These are phyloP conservation scores for Colletotrichum trifolii DNA, from an alignment of 2,329 filamentous ascomycete species.

Conservation along the genomic window DNA sequence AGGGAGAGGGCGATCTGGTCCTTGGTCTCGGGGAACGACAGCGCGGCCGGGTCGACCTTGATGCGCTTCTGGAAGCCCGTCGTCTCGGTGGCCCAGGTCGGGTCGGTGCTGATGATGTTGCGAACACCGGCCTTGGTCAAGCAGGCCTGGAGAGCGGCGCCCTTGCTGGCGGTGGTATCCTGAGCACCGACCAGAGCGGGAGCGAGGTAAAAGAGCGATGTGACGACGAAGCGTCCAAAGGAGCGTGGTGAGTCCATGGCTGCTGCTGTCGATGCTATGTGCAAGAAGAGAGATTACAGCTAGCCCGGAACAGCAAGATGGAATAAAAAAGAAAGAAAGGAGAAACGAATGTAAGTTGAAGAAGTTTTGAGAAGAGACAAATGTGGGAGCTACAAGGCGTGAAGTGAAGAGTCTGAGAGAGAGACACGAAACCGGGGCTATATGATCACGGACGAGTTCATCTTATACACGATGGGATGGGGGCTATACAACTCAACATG, in stretches of 20 bases:
- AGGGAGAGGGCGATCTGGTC: slow-evolving; percentile 35
- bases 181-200: slow-evolving; percentile 31
- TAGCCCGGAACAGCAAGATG: slow-evolving; percentile 17
- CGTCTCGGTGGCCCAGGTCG: slow-evolving; percentile 29
- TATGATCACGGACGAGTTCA: slow-evolving; percentile 14
- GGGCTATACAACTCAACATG: not conserved
- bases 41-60: slow-evolving; percentile 34
- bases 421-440: not conserved
- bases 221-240: slow-evolving; percentile 35
- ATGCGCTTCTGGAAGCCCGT: slow-evolving; percentile 36
- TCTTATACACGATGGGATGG: slow-evolving; percentile 25
- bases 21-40: slow-evolving; percentile 35
- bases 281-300: slow-evolving; percentile 5
- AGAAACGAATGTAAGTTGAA: not conserved
- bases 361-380: not conserved
- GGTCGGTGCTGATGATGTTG: slow-evolving; percentile 34
- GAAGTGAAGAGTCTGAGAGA: not conserved
- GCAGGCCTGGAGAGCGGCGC: slow-evolving; percentile 32
- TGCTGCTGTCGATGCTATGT: not conserved
- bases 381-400: slow-evolving; percentile 8
- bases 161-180: slow-evolving; percentile 19
- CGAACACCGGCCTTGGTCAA: slow-evolving; percentile 33
- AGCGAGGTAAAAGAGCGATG: slow-evolving; percentile 31
- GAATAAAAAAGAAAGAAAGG: not conserved
- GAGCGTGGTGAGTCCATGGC: slow-evolving; percentile 35